Base-by-base conservation (phyloP, 192 early-diverging fungal genomes). In the Backusella luteola region DNA sequence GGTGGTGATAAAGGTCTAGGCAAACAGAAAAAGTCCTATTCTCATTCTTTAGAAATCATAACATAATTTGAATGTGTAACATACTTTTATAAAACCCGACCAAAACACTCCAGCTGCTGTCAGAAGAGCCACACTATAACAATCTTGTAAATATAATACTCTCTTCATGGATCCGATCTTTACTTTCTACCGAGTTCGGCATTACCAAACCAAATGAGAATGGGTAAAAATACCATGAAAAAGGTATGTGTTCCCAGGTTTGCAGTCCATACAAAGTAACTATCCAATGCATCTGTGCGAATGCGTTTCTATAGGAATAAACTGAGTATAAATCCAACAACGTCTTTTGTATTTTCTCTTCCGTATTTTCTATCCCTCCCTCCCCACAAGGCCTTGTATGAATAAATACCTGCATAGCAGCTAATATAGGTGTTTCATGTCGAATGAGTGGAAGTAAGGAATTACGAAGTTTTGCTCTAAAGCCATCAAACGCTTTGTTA, bases 221-320 rank as follows among this genome's bases (percentile, higher is more conserved):
- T 81, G 14, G 96, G 96, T 19, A 96, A 79, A 35, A 90, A 85
- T 15, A 94, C 79, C 84, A 98, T 85, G 81, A 96, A 98, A 74
- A 95, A 95, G 19, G 91, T 90, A 74, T 96, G 96, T 49, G 93
- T 95, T 11, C 96, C 96, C 9, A 96, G 88, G 83, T 91, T 90
- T 3, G 92, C 89, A 11, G 93, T 90, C 79, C 84, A 86, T 21
- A 90, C 78, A 76, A 95, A 94, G 71, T 91, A 85, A 8, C 63
- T 79, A 76, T 95, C 94, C 35, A 93, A 66, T 26, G 81, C 42
- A 5, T 88, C 85, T 36, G 84, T 77, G 11, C 87, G 79, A 17
- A 85, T 77, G 44, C 76, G 84, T 53, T 78, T 80, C 87, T 88
- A 38, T 14, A 38, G 66, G 66, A 1, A 12, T 14, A 26, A 63